Evolutionary conservation across 371 early-diverging fungal genomes (phyloP), one percentile per base, ranked within the genome.

Genomic region (Rhizomucor miehei): DNA sequence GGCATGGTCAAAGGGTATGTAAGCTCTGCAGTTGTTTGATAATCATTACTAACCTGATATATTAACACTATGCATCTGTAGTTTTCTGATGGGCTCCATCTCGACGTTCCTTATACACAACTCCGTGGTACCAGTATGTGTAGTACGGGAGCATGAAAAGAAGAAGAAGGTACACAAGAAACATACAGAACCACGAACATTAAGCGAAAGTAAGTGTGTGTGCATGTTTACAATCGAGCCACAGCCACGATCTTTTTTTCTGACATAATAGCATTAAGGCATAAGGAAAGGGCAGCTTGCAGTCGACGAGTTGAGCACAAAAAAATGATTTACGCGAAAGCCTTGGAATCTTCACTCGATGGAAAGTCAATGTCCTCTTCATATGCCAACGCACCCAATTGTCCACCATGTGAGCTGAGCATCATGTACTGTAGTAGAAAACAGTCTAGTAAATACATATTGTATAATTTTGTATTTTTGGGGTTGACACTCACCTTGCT

Each of bases 61-160:
- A n/a, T n/a, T n/a, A 56, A 44, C 16, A 44, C 56, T 44, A 40
- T 35, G 25, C 25, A 34, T 21, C 19, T 54, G 20, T 13, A 64
- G 65, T 12, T 38, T 77, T n/a, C 41, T 75, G 10, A 63, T 79
- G 34, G 79, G 79, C 52, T 75, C 76, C n/a, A 75, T 75, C 41
- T 71, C 74, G 45, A 79, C 73, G 21, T 79, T 64, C 38, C 59
- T 79, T 44, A 73, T 79, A 9, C 79, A 79, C 61, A 73, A 73
- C 39, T 79, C 83, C 3, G 63, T 77, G 10, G 78, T 76, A 6
- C 83, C 83, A 1, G 83, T 82, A 16, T 73, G 73, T 47, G 83
- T 82, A 1, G 72, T 82, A 38, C 69, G 77, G 13, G 70, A 67
- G 21, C 75, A 73, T 37, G 71, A 75, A 50, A 73, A 73, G 48